These are phyloP conservation scores for Tubosaeta brunneosetosa DNA, from an alignment of 768 basidiomycete species.

Conservation along the genomic window DNA sequence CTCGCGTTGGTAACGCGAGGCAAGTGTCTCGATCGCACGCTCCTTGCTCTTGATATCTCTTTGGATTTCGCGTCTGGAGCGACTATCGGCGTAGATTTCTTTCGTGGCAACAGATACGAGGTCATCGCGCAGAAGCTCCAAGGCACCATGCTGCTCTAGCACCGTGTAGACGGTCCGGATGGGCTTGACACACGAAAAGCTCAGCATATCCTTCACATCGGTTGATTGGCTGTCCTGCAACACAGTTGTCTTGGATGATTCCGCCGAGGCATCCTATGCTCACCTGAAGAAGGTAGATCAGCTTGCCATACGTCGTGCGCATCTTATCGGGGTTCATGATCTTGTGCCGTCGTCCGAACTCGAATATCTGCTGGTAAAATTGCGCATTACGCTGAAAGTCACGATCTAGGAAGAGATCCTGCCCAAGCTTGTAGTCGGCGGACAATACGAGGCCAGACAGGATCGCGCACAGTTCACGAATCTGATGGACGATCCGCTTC, in stretches of 20 bases:
- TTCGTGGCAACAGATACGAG: constrained; percentile 72
- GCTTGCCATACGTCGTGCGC: constrained; percentile 83
- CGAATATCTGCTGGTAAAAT: constrained; percentile 78
- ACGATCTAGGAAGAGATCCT: constrained; percentile 76
- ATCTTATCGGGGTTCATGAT: constrained; percentile 94
- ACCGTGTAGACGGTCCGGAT: constrained; percentile 71
- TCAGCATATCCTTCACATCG: constrained; percentile 75
- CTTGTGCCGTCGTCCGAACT: constrained; percentile 79
- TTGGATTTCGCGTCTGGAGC: constrained; percentile 73
- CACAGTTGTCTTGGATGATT: not conserved
- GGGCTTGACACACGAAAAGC: constrained; percentile 72
- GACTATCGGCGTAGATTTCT: constrained; percentile 72
- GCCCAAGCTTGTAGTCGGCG: constrained; percentile 85
- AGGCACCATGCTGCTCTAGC: constrained; percentile 58
- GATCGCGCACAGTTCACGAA: constrained; percentile 82
- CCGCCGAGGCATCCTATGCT: constrained; percentile 9
- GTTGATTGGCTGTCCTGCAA: constrained; percentile 76
- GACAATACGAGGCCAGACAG: constrained; percentile 79
- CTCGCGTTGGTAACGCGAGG: constrained; percentile 54
- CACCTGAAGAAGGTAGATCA: constrained; percentile 80
- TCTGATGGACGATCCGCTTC: constrained; percentile 84
- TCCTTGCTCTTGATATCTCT: constrained; percentile 82
- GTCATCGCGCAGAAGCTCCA: constrained; percentile 72
- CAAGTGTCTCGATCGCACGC: constrained; percentile 74
- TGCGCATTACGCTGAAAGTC: constrained; percentile 77